phyloP scores from a whole-genome alignment of 2,329 filamentous ascomycete genomes.

The Dactylellina leptospora region DNA sequence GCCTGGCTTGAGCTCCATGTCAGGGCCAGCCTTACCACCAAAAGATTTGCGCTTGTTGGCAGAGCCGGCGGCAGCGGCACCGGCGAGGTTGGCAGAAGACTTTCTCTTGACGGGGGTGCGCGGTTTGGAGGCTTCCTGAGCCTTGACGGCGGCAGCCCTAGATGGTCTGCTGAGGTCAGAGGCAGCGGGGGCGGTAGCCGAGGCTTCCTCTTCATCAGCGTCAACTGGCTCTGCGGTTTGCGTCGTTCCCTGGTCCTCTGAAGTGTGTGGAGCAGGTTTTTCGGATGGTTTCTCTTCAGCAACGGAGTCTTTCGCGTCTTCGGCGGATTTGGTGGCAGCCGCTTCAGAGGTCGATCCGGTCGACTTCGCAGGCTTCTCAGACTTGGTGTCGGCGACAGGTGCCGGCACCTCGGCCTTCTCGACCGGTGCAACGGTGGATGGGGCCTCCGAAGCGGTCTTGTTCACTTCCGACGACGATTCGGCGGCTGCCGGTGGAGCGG shows the following conservation, averaged over 20 bases:
- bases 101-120: conserved; percentile 55
- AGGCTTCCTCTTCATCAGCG: neutral
- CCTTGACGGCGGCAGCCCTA: conserved; percentile 45
- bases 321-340: conserved; percentile 38
- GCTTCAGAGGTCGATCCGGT: conserved; percentile 25
- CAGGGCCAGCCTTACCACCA: conserved; percentile 49
- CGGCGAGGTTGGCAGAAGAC: conserved; percentile 56
- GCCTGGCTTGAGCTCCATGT: conserved; percentile 82
- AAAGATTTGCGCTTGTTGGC: conserved; percentile 59
- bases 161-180: conserved; percentile 43
- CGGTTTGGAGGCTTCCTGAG: conserved; percentile 44
- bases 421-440: conserved; percentile 51
- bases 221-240: conserved; percentile 33
- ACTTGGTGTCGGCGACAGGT: conserved; percentile 38
- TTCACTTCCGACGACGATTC: conserved; percentile 49
- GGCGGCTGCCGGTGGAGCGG: conserved; percentile 43
- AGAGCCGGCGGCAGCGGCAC: conserved; percentile 52
- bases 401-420: conserved; percentile 48
- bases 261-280: conserved; percentile 42
- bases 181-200: conserved; percentile 7
- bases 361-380: conserved; percentile 26
- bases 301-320: conserved; percentile 38
- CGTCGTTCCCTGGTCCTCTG: conserved; percentile 37
- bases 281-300: conserved; percentile 21
- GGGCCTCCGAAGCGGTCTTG: conserved; percentile 48